Conservation (phyloP, 331 rosid species). For the Acacia concinna region DNA sequence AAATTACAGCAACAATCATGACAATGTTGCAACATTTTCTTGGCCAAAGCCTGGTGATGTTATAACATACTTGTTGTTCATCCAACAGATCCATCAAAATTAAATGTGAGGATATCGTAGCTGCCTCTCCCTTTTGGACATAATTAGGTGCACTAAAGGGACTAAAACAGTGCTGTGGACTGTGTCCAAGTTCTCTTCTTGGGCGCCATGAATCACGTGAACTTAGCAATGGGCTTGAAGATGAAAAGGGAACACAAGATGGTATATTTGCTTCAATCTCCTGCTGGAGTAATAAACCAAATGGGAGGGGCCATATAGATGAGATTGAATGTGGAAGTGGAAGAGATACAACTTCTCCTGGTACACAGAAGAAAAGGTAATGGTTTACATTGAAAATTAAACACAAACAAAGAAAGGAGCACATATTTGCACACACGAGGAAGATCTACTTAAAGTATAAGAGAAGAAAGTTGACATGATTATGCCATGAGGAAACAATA, state of each 20-base stretch:
- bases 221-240: constrained; percentile 66
- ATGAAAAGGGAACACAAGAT: constrained; percentile 52
- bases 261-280: constrained; percentile 56
- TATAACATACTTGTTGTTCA: constrained; percentile 65
- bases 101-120: constrained; percentile 68
- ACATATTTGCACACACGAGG: not conserved
- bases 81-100: constrained; percentile 83
- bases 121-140: constrained; percentile 60
- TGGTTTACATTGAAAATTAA: constrained; percentile 22
- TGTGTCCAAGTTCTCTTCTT: constrained; percentile 13
- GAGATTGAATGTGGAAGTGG: constrained; percentile 59
- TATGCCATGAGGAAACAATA: not conserved
- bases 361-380: constrained; percentile 24
- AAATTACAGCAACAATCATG: constrained; percentile 25
- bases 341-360: constrained; percentile 82
- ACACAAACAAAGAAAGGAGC: constrained; percentile 8
- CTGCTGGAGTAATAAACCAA: constrained; percentile 87
- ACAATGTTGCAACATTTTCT: constrained; percentile 27
- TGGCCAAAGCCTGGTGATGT: not conserved
- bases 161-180: constrained; percentile 4
- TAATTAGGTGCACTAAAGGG: constrained; percentile 42
- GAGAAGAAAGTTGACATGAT: constrained; percentile 19
- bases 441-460: constrained; percentile 17
- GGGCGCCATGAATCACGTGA: constrained; percentile 46
- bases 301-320: constrained; percentile 93